Conservation (phyloP, 345 rosid genomes). For the Hypericum androsaemum region DNA sequence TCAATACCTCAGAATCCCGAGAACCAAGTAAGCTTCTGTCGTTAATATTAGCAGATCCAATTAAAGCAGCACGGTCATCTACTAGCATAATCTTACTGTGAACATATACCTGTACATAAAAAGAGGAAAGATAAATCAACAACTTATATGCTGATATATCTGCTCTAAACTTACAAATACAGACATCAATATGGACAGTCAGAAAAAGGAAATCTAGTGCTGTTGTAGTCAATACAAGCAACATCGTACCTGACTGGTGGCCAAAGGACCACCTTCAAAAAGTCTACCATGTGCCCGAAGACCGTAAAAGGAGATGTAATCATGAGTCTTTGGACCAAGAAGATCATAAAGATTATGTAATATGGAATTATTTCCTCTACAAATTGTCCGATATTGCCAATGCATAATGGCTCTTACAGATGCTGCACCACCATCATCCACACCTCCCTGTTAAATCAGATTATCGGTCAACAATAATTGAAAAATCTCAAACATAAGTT, state of each 20-base stretch:
- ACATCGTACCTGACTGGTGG: conserved; percentile 77
- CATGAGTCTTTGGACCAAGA: conserved; percentile 66
- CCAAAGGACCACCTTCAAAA: conserved; percentile 74
- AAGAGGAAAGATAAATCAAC: conserved; percentile 4
- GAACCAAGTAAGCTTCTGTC: conserved; percentile 97
- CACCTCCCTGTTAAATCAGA: conserved; percentile 62
- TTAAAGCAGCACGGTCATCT: conserved; percentile 58
- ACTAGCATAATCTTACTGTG: conserved; percentile 93
- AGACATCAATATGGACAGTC: too few relatives aligned
- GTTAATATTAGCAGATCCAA: conserved; percentile 94
- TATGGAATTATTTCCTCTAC: conserved; percentile 85
- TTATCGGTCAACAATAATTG: conserved; percentile 5
- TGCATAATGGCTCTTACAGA: conserved; percentile 99
- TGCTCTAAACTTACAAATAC: too few relatives aligned
- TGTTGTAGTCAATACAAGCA: not conserved
- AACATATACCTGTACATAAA: conserved; percentile 65
- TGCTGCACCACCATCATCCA: conserved; percentile 95
- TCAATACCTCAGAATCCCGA: conserved; percentile 88
- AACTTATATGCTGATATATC: too few relatives aligned
- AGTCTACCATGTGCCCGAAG: conserved; percentile 81
- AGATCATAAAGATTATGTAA: conserved; percentile 63
- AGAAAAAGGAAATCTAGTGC: too few relatives aligned
- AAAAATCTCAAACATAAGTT: too few relatives aligned
- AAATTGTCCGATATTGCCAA: conserved; percentile 97
- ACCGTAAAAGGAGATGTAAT: conserved; percentile 89